A percentile compares a stretch with the other conserved stretches of the same genome.
Evolutionary conservation across 176 grass and related monocot genomes (phyloP).

Genomic region (Ananas comosus): DNA sequence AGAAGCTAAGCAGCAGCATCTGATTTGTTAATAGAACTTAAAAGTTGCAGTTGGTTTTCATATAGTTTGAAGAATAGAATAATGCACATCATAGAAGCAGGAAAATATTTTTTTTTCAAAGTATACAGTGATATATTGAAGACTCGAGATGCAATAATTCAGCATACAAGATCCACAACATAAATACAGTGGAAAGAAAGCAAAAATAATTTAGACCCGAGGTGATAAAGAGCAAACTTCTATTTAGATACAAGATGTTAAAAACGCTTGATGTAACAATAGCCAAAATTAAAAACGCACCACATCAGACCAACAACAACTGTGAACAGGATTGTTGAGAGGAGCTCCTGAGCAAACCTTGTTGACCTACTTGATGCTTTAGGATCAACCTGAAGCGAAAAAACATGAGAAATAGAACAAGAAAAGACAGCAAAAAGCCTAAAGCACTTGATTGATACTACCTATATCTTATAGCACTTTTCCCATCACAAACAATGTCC

Average conservation of each 20-base stretch:
- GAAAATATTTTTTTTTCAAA: too few species aligned
- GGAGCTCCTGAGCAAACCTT: conserved; percentile 70
- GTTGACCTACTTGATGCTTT: conserved; percentile 82
- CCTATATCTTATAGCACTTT: not conserved
- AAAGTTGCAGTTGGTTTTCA: not conserved
- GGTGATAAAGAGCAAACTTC: too few species aligned
- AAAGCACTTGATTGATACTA: not conserved
- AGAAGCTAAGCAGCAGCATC: too few species aligned
- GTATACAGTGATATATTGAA: not conserved
- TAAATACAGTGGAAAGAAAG: too few species aligned
- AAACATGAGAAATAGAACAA: conserved; percentile 5
- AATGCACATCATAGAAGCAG: too few species aligned
- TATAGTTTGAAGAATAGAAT: too few species aligned
- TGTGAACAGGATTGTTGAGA: conserved; percentile 79
- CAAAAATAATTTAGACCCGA: too few species aligned
- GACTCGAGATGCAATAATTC: not conserved
- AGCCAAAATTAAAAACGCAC: conserved; percentile 29
- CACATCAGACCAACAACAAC: conserved; percentile 66
- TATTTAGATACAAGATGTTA: too few species aligned
- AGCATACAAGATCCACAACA: too few species aligned
- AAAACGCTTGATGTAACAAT: too few species aligned
- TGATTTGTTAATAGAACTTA: not conserved
- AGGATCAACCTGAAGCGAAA: conserved; percentile 75
- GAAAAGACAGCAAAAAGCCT: conserved; percentile 13
- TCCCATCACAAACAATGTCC: not conserved